Base-by-base conservation (phyloP, 257 asterid genomes). In the Solanum tarapatanum region DNA sequence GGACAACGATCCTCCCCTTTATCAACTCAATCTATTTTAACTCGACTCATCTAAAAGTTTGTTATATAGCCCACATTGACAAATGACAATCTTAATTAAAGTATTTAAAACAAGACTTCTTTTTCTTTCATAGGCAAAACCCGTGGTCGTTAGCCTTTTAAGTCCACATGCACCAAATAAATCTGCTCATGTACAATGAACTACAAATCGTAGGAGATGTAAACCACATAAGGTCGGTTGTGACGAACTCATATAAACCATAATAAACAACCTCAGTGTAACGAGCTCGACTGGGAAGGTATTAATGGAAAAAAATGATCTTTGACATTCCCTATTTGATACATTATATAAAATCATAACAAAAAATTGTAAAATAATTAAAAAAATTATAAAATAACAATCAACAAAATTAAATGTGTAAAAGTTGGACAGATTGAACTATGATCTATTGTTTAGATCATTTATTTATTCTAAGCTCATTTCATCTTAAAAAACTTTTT, bases 141-240 rank as follows among this genome's bases (percentile, higher is more conserved):
- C 4, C 0, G 2, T 0, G 0, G 1, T 58, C 6, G 5, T 4
- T 58, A 21, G 3, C 2, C 68, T 19, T 39, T 58, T 21, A 8
- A 7, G 26, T 7, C 4, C n/a, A 19, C 11, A 21, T 0, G 5
- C 11, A 21, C 68, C 26, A 60, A 2, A 23, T 60, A 60, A 60
- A 21, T 21, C 5, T 23, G 2, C 0, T 7, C 26, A 58, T 58
- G 13, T 23, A 0, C 12, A 60, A 60, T 58, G 4, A 58, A 60
- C 26, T 8, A 7, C 13, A 23, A 62, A 1, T 4, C 4, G 2
- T 60, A 60, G 13, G 69, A 60, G 26, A 23, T 9, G 1, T 64
- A 64, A 64, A 64, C 0, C 8, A 17, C 70, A 14, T 5, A 48
- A 48, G 8, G 21, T 5, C 21, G 3, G 3, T 14, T 48, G 21